Percentiles rank a stretch among this genome's conserved stretches.
phyloP scores from a whole-genome alignment of 768 basidiomycete genomes.

The Hypholoma fasciculare region DNA sequence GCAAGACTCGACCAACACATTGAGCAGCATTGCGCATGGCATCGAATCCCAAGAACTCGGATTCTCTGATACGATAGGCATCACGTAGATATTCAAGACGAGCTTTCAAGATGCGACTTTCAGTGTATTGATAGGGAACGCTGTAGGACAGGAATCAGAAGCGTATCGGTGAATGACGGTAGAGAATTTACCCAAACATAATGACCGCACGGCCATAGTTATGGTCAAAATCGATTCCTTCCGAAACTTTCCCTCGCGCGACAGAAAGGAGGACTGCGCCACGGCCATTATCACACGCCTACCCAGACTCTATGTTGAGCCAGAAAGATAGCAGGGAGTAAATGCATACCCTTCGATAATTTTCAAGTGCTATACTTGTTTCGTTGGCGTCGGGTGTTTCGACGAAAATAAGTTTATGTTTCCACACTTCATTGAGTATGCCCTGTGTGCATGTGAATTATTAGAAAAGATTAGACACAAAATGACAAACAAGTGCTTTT shows the following conservation, averaged over 20 bases:
- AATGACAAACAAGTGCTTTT: conserved; percentile 24
- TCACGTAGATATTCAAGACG: conserved; percentile 98
- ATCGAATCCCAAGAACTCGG: conserved; percentile 98
- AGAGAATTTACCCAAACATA: conserved; percentile 86
- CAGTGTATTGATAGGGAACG: conserved; percentile 97
- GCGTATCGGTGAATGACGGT: not conserved
- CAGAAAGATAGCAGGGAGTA: not conserved
- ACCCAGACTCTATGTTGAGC: conserved; percentile 5
- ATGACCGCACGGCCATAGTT: conserved; percentile 99
- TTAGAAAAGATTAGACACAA: not conserved
- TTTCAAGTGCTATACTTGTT: conserved; percentile 96
- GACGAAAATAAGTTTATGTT: conserved; percentile 98
- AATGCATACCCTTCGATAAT: conserved; percentile 80
- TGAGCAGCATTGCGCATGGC: conserved; percentile 99
- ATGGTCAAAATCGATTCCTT: conserved; percentile 99
- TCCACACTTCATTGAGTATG: conserved; percentile 99
- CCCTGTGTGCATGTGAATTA: conserved; percentile 53
- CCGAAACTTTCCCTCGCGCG: conserved; percentile 97
- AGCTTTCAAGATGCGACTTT: conserved; percentile 95
- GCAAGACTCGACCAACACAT: conserved; percentile 95
- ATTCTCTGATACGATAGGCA: conserved; percentile 96
- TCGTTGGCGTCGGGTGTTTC: conserved; percentile 99
- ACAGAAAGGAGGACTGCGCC: conserved; percentile 97
- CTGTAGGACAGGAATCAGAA: conserved; percentile 34
- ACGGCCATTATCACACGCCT: conserved; percentile 99